phyloP scores from a whole-genome alignment of 768 basidiomycete genomes.

The Serendipita sp. region DNA sequence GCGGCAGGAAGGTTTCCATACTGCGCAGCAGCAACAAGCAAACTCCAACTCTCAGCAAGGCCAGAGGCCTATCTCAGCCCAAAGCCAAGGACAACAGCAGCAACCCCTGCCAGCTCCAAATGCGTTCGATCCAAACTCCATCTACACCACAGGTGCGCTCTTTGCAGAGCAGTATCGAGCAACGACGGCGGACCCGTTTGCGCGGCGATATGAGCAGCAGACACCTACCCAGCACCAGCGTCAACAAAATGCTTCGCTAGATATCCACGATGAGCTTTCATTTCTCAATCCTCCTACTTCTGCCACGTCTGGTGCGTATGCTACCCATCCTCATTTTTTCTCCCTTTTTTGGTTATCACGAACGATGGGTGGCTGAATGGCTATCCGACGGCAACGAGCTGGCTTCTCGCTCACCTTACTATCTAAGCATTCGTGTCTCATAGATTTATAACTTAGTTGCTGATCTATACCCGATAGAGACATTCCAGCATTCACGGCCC shows the following conservation, averaged over 20 bases:
- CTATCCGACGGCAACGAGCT: no score
- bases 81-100: constrained; percentile 13
- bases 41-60: constrained; percentile 30
- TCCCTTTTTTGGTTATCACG: constrained; percentile 7
- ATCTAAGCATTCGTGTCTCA: neutral
- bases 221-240: constrained; percentile 12
- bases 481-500: constrained; percentile 3
- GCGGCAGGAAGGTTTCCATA: constrained; percentile 60
- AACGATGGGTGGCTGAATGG: no score
- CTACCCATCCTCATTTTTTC: neutral
- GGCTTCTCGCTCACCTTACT: no score
- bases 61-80: constrained; percentile 18
- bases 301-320: neutral
- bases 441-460: neutral
- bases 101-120: constrained; percentile 13
- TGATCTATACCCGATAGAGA: neutral
- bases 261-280: constrained; percentile 56
- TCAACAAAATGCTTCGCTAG: constrained; percentile 20
- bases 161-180: constrained; percentile 14
- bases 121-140: constrained; percentile 14
- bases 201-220: constrained; percentile 11
- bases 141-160: constrained; percentile 30
- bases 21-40: neutral
- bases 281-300: constrained; percentile 23
- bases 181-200: constrained; percentile 13